These are phyloP conservation scores for Coemansia sp. DNA, from an alignment of 192 early-diverging fungal species.

Conservation along the genomic window DNA sequence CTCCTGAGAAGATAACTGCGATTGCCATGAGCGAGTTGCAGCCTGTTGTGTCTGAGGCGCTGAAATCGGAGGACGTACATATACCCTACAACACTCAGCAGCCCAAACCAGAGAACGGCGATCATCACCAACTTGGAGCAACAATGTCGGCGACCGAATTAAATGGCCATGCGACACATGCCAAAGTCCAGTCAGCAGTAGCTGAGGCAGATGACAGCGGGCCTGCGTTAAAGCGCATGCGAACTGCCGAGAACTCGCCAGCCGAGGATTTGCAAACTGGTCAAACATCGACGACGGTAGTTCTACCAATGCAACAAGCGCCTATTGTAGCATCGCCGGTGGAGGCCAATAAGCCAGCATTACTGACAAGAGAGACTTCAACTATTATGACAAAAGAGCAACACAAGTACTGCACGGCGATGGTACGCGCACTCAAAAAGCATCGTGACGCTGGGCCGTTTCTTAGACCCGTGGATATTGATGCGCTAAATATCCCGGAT, in stretches of 20 bases:
- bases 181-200: not conserved
- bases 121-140: constrained; percentile 5
- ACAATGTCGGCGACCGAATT: constrained; percentile 1
- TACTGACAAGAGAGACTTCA: constrained; percentile 1
- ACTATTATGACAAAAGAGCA: constrained; percentile 73
- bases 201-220: constrained; percentile 7
- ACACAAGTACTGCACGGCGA: constrained; percentile 75
- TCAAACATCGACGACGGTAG: not conserved
- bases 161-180: constrained; percentile 11
- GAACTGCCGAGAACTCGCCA: constrained; percentile 13
- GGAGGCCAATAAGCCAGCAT: not conserved
- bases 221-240: constrained; percentile 38
- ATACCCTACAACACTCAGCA: not conserved
- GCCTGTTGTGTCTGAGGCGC: not conserved
- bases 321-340: not conserved
- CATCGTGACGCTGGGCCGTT: constrained; percentile 87
- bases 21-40: constrained; percentile 11
- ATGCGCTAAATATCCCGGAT: constrained; percentile 77
- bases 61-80: not conserved
- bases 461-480: constrained; percentile 74
- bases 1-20: constrained; percentile 34
- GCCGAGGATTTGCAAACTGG: not conserved
- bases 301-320: not conserved
- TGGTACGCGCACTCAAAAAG: constrained; percentile 71
- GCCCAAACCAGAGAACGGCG: not conserved